Evolutionary conservation across 495 filamentous ascomycete species (phyloP), one percentile per base, ranked within the genome.

Genomic region (Tuber brumale): DNA sequence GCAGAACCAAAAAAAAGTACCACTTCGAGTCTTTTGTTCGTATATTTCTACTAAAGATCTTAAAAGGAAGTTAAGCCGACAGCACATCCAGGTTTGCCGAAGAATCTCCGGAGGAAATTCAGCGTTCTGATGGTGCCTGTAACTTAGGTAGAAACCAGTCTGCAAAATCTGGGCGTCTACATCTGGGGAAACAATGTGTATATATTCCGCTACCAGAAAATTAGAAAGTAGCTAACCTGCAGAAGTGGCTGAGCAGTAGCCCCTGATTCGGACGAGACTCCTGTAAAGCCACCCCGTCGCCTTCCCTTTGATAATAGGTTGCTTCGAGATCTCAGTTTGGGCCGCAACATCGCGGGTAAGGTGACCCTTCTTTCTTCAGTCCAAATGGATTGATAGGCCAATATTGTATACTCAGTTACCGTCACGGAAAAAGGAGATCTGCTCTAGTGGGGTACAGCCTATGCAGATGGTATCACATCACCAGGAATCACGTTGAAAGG

Each of bases 381-480:
- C 35, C 23, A 73, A 61, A 74, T 35, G 37, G 14, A 66, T 35
- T 35, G 35, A 57, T 70, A 18, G 57, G 41, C 70, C 72, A 44
- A 75, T 27, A 45, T 41, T 41, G 27, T 10, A 31, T 16, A n/a
- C 10, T 21, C 21, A 83, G 81, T 90, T 21, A 95, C 95, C 6
- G 91, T 98, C 69, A 91, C 89, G 39, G 94, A 97, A 82, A 91
- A 91, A 61, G 95, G 95, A 6, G 92, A 98, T 83, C 85, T 99
- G 21, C 86, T 97, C 23, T 94, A 97, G 84, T 99, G 95, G 95
- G 95, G 95, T 6, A 87, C 86, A 39, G 93, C 87, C 31, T 97
- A 90, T 83, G 91, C 90, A 18, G 85, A 85, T 69, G 85, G 87
- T 1, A 83, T 85, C 45, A 87, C 79, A 69, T 83, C 86, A 6